Evolutionary conservation across 2,329 filamentous ascomycete genomes (phyloP), one percentile per base, ranked within the genome.

Genomic region (Hymenoscyphus occultus): DNA sequence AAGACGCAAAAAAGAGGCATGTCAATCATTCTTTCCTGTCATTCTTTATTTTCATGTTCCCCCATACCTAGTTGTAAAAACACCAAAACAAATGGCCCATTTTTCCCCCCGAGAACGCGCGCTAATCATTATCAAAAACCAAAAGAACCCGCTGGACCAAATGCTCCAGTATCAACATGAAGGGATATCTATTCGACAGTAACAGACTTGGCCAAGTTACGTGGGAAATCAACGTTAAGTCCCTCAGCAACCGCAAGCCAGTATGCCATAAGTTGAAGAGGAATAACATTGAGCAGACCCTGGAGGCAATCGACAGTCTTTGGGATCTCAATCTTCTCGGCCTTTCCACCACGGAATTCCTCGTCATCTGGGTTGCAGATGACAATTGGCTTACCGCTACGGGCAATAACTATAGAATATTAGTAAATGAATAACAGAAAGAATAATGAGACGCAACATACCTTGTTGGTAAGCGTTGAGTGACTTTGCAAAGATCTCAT

Each of bases 401-500:
- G 94, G 72, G 95, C 95, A 83, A 97, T 94, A 76, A 99, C 95
- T 92, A 68, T 65, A 62, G 58, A 61, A 59, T 67, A 68, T 79
- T 71, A 78, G 76, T 69, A 64, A 22, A 57, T 54, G 45, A 48
- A 48, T 10, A 59, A 56, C 0, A 19, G 54, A 40, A 42, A 13
- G 6, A 48, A 16, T 7, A 3, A 19, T 13, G 39, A 19, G 42
- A 45, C 7, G 19, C n/a, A 64, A 74, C 84, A 77, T 83, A 91
- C 90, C 89, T 84, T 99, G 95, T 82, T 99, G 95, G 80, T 98
- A 99, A 74, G 95, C 95, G 79, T 99, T 99, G 76, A 99, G 85
- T n/a, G 95, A 98, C 84, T 99, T 99, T 78, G 90, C 90, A 83
- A 99, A 99, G 76, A 99, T 90, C 73, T 93, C 86, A 77, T 99